Evolutionary conservation across 345 rosid genomes (phyloP), one percentile per base, ranked within the genome.

Genomic region (Ceriops zippeliana): DNA sequence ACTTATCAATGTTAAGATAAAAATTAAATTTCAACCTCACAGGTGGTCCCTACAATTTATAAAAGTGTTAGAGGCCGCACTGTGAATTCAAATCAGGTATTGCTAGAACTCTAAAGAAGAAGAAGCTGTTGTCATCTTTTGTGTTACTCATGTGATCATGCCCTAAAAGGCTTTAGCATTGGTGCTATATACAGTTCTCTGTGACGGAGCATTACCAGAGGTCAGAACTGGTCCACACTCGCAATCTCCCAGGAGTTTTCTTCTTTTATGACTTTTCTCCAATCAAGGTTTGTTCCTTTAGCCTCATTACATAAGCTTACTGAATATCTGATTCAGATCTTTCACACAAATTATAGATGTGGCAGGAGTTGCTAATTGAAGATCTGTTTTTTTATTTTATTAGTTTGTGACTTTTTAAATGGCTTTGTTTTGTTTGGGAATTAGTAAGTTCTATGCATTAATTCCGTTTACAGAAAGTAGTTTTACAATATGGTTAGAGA

Each of bases 261-360:
- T 91, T 95, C 89, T 83, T 91, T 73, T 95, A 91, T 78, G 99
- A 95, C 80, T 92, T 95, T 46, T 95, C 99, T 68, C 97, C 99
- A 20, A 95, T 95, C 68, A 95, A 95, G 98, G 99, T 91, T 24
- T 59, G 76, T 66, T 67, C 49, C 49, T 35, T 58, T 68, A 72
- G 5, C 78, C 60, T 46, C 4, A 47, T 58, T 24, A 58, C 20
- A 13, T 46, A 35, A 66, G 34, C 47, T 53, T 65, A 46, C 62
- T 24, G 52, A 64, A 56, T 42, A 42, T 62, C 65, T 54, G 26
- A 22, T 63, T 31, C 58, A 16, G n/a, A 22, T 31, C 16, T 27
- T 64, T 66, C 35, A 22, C 58, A 54, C 17, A 24, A 24, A 11
- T 15, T 56, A 56, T 56, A 8, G 59, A 56, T 56, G 5, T 20